Evolutionary conservation across 2,329 filamentous ascomycete genomes (phyloP).

Genomic region (Penicillium fuscoglaucum): DNA sequence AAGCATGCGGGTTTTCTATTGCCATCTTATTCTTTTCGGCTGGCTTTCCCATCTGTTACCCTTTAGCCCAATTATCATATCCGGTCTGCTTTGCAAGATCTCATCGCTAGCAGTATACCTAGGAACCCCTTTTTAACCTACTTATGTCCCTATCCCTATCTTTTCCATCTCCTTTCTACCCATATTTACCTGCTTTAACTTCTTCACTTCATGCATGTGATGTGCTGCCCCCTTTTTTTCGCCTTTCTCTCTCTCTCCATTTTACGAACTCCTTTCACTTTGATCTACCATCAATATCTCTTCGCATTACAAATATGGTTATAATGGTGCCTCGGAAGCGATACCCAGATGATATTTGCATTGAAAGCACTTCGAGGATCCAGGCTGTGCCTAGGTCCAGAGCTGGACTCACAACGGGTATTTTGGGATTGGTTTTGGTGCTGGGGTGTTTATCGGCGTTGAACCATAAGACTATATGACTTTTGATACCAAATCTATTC

Average conservation of each 20-base stretch:
- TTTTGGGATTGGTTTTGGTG: too few relatives aligned
- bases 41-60: not conserved
- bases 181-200: not conserved
- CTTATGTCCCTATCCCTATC: too few relatives aligned
- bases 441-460: not conserved
- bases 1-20: not conserved
- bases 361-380: not conserved
- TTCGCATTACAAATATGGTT: not conserved
- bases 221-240: not conserved
- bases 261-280: not conserved
- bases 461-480: too few relatives aligned
- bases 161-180: too few relatives aligned
- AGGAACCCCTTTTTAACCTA: not conserved
- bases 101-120: not conserved
- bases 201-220: not conserved
- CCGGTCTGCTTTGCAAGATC: not conserved
- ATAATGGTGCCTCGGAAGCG: not conserved
- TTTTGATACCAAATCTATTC: not conserved
- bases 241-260: too few relatives aligned
- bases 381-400: not conserved
- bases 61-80: not conserved
- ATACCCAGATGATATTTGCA: not conserved
- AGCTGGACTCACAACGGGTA: not conserved
- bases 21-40: not conserved
- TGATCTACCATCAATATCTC: not conserved